Evolutionary conservation across 2,329 filamentous ascomycete species (phyloP).

Genomic region (Zarea fungicola): DNA sequence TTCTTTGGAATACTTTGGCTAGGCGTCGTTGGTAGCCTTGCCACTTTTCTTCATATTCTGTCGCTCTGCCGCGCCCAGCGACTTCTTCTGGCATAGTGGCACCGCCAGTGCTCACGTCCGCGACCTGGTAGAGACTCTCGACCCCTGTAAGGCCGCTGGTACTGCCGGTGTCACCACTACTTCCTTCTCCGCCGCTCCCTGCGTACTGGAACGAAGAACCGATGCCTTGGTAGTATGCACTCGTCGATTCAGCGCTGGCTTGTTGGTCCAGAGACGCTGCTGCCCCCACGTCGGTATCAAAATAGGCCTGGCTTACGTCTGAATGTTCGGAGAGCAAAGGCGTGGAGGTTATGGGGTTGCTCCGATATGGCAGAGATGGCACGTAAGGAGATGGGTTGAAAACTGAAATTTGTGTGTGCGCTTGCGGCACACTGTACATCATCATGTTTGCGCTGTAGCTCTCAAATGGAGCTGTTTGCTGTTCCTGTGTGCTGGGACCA

Average conservation of each 20-base stretch:
- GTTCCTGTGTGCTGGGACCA: conserved; percentile 48
- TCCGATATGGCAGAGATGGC: neutral
- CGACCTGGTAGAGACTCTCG: conserved; percentile 4
- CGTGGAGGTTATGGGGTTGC: neutral
- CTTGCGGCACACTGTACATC: conserved; percentile 73
- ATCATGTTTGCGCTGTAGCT: conserved; percentile 60
- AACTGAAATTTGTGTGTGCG: conserved; percentile 55
- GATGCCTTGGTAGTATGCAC: conserved; percentile 52
- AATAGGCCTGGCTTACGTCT: conserved; percentile 2
- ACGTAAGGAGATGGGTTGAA: conserved; percentile 64
- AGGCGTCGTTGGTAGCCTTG: conserved; percentile 58
- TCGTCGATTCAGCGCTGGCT: neutral
- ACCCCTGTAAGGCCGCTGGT: neutral
- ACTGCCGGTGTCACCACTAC: neutral
- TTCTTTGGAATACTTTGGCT: conserved; percentile 64
- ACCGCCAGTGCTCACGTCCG: neutral
- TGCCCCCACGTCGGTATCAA: neutral
- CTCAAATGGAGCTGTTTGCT: conserved; percentile 47
- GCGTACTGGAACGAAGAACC: conserved; percentile 1
- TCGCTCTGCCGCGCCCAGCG: conserved; percentile 51
- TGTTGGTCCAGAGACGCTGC: neutral
- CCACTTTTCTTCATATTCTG: conserved; percentile 63
- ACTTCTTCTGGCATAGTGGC: conserved; percentile 40
- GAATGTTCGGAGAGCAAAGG: neutral
- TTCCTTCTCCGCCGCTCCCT: neutral